Conservation (phyloP, 75 land plant species). For the Cunninghamia lanceolata region DNA sequence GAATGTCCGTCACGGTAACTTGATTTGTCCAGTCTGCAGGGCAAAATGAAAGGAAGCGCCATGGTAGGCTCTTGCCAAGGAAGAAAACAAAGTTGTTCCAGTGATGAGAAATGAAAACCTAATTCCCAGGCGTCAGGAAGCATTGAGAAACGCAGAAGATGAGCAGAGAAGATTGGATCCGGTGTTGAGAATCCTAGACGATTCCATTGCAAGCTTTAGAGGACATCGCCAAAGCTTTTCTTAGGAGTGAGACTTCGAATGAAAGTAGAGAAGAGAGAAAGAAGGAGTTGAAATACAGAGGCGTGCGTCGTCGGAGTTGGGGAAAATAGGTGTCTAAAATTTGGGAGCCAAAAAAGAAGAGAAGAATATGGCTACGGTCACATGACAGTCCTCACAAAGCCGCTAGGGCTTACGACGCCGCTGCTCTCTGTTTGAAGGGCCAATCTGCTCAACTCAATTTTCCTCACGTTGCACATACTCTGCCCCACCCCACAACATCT, state of each 20-base stretch:
- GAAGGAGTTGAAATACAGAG: conserved; percentile 7
- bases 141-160: background rate
- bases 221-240: conserved; percentile 16
- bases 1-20: conserved; percentile 41
- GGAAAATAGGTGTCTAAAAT: conserved; percentile 33
- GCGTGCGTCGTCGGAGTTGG: conserved; percentile 29
- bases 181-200: conserved; percentile 37
- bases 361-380: conserved; percentile 27
- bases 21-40: conserved; percentile 72
- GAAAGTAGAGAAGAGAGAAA: no score
- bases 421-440: conserved; percentile 29
- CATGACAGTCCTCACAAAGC: conserved; percentile 25
- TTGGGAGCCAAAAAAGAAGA: conserved; percentile 27
- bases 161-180: conserved; percentile 23
- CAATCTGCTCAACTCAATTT: conserved; percentile 51
- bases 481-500: conserved; percentile 25
- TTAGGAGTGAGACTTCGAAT: conserved; percentile 16
- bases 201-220: conserved; percentile 29
- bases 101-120: background rate
- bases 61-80: conserved; percentile 30
- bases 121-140: conserved; percentile 4
- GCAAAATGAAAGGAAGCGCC: conserved; percentile 69
- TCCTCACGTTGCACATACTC: conserved; percentile 38
- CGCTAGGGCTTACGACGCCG: conserved; percentile 31
- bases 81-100: background rate